phyloP scores from a whole-genome alignment of 2,329 filamentous ascomycete genomes.

The Hypoxylon sp. region DNA sequence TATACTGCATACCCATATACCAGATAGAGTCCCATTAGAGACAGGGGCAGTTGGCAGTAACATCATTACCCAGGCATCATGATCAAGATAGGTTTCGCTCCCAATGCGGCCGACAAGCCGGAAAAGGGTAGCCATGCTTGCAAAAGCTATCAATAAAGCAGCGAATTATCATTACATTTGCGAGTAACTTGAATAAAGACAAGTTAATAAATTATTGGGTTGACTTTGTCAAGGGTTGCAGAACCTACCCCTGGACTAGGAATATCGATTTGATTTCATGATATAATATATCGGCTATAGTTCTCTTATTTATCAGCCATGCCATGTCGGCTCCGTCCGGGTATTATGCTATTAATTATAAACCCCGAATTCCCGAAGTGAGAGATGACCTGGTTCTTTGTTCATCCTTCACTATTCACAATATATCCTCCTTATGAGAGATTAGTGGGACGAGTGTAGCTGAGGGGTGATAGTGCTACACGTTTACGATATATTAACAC shows the following conservation, averaged over 20 bases:
- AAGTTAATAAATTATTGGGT: neutral
- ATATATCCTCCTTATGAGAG: neutral
- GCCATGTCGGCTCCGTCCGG: neutral
- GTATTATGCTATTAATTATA: neutral
- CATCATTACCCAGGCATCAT: neutral
- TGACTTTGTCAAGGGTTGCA: neutral
- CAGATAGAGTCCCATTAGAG: neutral
- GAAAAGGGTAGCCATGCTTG: neutral
- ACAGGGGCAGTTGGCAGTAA: neutral
- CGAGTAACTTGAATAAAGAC: neutral
- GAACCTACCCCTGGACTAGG: neutral
- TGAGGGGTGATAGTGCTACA: neutral
- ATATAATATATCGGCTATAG: neutral
- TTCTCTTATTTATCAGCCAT: constrained; percentile 1
- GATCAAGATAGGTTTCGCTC: neutral
- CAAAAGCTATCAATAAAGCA: neutral
- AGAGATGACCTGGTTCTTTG: neutral
- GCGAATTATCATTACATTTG: neutral
- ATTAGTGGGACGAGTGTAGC: neutral
- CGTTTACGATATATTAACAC: neutral
- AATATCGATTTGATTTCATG: neutral
- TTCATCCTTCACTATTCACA: neutral
- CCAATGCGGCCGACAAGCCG: neutral
- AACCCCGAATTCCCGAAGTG: neutral
- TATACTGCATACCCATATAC: neutral